Percentiles rank a stretch among this genome's conserved stretches.
Conservation (phyloP, 208 protist species). For the Endotrypanum monterogeii region DNA sequence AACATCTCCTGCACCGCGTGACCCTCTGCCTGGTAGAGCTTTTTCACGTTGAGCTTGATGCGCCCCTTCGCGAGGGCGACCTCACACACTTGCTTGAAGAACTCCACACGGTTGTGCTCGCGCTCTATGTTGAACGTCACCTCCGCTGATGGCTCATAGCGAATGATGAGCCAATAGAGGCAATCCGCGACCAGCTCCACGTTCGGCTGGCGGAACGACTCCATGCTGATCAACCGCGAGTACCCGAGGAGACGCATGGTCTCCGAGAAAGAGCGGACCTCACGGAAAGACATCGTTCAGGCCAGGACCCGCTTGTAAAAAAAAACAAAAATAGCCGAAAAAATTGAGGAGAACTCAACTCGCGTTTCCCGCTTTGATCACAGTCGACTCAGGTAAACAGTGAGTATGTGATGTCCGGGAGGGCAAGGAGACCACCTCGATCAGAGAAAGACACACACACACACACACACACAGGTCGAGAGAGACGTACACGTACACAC, state of each 20-base stretch:
- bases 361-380: too few relatives aligned
- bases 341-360: too few relatives aligned
- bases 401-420: background rate
- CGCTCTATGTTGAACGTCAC: constrained; percentile 91
- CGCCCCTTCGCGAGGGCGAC: constrained; percentile 82
- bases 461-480: too few relatives aligned
- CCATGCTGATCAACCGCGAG: constrained; percentile 94
- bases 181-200: constrained; percentile 95
- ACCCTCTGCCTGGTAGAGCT: constrained; percentile 94
- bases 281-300: constrained; percentile 88
- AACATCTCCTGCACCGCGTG: constrained; percentile 97
- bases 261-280: constrained; percentile 94
- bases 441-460: background rate
- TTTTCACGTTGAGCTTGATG: constrained; percentile 95
- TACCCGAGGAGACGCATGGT: constrained; percentile 96
- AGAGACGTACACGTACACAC: background rate
- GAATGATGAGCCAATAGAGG: constrained; percentile 92
- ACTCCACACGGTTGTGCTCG: constrained; percentile 90
- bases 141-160: constrained; percentile 92
- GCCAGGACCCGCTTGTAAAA: background rate
- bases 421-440: background rate
- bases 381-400: too few relatives aligned
- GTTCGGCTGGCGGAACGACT: constrained; percentile 96
- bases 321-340: background rate
- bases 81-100: constrained; percentile 93